A percentile compares a stretch with the other conserved stretches of the same genome.
These are phyloP conservation scores for Moringa oleifera DNA, from an alignment of 345 rosid genomes.

Conservation along the genomic window DNA sequence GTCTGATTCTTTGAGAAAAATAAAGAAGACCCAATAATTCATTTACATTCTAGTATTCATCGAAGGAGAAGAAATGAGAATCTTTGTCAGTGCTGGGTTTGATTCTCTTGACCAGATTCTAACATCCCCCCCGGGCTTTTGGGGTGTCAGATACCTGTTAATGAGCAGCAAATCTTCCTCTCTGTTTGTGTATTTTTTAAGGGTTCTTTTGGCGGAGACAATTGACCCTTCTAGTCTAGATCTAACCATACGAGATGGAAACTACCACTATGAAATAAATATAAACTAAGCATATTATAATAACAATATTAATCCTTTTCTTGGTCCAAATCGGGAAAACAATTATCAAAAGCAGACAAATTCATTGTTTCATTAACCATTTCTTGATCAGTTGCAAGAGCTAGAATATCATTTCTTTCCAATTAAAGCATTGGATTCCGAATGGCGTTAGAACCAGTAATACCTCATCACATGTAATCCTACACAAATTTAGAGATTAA, in stretches of 20 bases:
- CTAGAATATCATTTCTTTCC: conserved; percentile 17
- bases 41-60: conserved; percentile 32
- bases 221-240: conserved; percentile 15
- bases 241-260: conserved; percentile 21
- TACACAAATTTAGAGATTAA: not conserved
- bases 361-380: conserved; percentile 15
- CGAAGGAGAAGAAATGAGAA: conserved; percentile 16
- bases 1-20: conserved; percentile 9
- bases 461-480: conserved; percentile 3
- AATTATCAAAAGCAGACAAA: conserved; percentile 33
- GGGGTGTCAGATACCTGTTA: conserved; percentile 24
- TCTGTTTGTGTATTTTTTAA: conserved; percentile 14
- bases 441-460: conserved; percentile 13
- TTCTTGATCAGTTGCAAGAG: conserved; percentile 27
- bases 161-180: conserved; percentile 19
- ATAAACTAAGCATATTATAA: conserved; percentile 8
- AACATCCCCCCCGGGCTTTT: conserved; percentile 15
- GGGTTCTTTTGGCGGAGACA: conserved; percentile 1
- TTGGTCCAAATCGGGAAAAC: conserved; percentile 28
- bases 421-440: conserved; percentile 35
- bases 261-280: conserved; percentile 8
- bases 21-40: conserved; percentile 4
- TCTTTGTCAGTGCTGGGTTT: conserved; percentile 16
- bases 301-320: conserved; percentile 1
- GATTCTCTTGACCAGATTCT: conserved; percentile 29